These are phyloP conservation scores for Arachnopeziza araneosa DNA, from an alignment of 2,329 filamentous ascomycete genomes.

Conservation along the genomic window DNA sequence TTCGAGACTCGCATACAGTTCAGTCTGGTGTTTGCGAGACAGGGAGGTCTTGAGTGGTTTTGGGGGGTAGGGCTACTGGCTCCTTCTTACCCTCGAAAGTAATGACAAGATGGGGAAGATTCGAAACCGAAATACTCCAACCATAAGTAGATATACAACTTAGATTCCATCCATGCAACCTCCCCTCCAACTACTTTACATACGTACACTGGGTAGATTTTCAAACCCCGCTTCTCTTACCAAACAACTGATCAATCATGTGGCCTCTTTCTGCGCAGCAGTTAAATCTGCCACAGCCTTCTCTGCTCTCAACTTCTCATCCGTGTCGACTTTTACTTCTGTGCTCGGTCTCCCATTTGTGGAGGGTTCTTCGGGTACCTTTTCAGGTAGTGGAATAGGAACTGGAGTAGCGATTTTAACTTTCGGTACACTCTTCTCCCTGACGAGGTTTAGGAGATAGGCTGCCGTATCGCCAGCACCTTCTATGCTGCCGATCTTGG, in stretches of 20 bases:
- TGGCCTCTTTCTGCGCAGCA: background rate
- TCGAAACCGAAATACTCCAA: too few species aligned
- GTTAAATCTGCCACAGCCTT: background rate
- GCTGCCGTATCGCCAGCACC: slow-evolving; percentile 65
- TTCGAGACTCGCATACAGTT: too few species aligned
- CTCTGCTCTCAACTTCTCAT: background rate
- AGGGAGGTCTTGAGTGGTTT: too few species aligned
- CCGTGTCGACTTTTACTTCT: background rate
- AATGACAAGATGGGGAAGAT: too few species aligned
- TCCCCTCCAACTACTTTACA: too few species aligned
- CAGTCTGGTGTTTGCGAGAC: too few species aligned
- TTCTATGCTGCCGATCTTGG: slow-evolving; percentile 56
- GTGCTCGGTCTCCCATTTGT: background rate
- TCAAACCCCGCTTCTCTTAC: too few species aligned
- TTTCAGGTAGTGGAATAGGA: background rate
- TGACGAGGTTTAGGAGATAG: slow-evolving; percentile 58
- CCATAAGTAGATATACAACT: too few species aligned
- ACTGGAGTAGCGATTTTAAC: background rate
- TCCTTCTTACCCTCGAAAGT: too few species aligned
- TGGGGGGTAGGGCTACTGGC: too few species aligned
- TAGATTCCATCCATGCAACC: too few species aligned
- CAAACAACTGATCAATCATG: background rate
- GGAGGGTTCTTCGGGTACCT: background rate
- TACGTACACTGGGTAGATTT: too few species aligned
- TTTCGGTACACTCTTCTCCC: slow-evolving; percentile 42